Base-by-base conservation (phyloP, 805 yeast genomes). In the Wickerhamiella kazuoi region DNA sequence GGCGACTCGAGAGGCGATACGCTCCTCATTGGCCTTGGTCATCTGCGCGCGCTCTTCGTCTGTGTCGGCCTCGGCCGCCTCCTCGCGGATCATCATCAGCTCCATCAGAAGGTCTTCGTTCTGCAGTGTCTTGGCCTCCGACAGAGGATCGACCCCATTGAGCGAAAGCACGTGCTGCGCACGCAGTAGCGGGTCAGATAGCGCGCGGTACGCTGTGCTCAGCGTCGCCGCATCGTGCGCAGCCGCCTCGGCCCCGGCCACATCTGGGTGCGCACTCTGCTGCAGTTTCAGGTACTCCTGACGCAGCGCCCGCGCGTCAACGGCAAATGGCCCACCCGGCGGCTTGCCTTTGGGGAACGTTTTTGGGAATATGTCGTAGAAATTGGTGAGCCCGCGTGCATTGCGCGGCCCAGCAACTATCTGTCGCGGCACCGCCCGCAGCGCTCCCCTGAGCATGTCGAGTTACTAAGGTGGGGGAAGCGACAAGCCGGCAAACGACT, bases 81-180 rank as follows among this genome's bases (percentile, higher is more conserved):
- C 69, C 56, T 87, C 98, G 54, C 86, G 90, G 3, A 82, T 73
- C 46, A 83, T 93, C 59, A 87, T 63, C 18, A 87, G 79, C 34
- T 72, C 72, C 76, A 82, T 71, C 31, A 87, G 60, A 51, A 81
- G 60, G 14, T 62, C 68, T 41, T 55, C 71, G 36, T 60, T 36
- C 60, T 64, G 48, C 63, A 72, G 44, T 59, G 58, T 35, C 50
- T 55, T 56, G 56, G 63, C 45, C 41, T 65, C 66, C 6, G 65
- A 62, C 16, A 60, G 57, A 5, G 72, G 74, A 48, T 86, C 94
- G 20, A 69, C 59, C 46, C 67, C 68, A 5, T 67, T 57, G 15
- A 55, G 37, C 14, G 61, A 54, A 11, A 79, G 51, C 16, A 76
- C 44, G 47, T 79, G 72, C 50, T 74, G 76, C 0, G 87, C 72